A percentile compares a stretch with the other conserved stretches of the same genome.
Conservation (phyloP, 2,329 filamentous ascomycete species). For the Endoconidiophora laricicola region DNA sequence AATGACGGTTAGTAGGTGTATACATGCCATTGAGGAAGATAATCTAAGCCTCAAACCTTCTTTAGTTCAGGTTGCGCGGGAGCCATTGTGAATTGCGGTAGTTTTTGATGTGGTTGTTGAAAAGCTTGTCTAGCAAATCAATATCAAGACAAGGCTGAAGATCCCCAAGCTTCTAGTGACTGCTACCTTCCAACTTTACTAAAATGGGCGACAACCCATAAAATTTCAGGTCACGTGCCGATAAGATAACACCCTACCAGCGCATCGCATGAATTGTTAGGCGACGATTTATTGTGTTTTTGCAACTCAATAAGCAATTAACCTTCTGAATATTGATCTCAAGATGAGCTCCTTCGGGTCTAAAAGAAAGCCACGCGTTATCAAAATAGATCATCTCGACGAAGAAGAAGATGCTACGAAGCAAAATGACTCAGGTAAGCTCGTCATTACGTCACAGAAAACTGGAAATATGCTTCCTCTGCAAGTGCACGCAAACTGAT, state of each 20-base stretch:
- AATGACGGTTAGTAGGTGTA: neutral
- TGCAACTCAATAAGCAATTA: no score
- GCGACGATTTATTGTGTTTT: no score
- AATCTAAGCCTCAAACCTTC: conserved; percentile 45
- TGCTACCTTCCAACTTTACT: neutral
- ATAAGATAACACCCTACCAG: conserved; percentile 25
- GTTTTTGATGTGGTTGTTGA: neutral
- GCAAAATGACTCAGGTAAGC: conserved; percentile 5
- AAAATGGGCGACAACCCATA: neutral
- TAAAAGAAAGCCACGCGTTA: conserved; percentile 58
- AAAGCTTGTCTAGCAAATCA: neutral
- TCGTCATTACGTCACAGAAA: neutral
- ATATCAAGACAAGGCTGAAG: conserved; percentile 6
- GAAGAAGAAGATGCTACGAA: conserved; percentile 5
- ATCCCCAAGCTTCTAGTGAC: neutral
- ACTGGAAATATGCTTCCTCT: neutral
- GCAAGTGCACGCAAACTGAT: conserved; percentile 2
- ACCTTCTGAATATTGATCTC: neutral
- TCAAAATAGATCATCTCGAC: conserved; percentile 53
- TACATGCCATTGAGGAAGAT: no score
- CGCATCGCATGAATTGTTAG: no score
- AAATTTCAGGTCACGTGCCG: conserved; percentile 28
- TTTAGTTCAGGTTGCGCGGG: conserved; percentile 98
- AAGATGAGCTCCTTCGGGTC: conserved; percentile 38
- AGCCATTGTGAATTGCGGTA: conserved; percentile 50